Evolutionary conservation across 208 protist genomes (phyloP).

Genomic region (Trichomonas gallinae): DNA sequence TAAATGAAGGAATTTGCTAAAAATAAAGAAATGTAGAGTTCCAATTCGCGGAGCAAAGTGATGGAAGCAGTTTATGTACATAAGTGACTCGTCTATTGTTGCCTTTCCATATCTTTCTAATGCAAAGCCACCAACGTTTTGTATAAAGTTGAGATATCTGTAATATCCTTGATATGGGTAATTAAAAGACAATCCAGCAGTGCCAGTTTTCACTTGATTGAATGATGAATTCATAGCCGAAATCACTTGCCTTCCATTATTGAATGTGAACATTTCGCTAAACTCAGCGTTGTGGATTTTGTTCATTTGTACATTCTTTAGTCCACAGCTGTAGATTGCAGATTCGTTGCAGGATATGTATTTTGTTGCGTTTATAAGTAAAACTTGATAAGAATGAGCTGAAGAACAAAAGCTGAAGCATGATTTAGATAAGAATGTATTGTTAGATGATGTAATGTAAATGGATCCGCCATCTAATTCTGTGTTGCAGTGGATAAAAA

Average conservation of each 20-base stretch:
- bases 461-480: neutral
- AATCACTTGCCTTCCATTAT: neutral
- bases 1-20: neutral
- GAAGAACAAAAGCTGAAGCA: neutral
- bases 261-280: neutral
- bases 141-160: neutral
- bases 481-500: neutral
- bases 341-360: neutral
- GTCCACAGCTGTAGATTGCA: neutral
- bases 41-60: neutral
- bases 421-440: neutral
- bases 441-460: neutral
- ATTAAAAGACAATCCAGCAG: neutral
- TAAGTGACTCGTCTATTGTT: neutral
- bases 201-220: neutral
- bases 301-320: neutral
- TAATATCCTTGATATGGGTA: neutral
- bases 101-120: neutral
- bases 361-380: neutral
- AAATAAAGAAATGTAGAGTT: neutral
- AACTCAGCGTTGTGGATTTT: neutral
- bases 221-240: neutral
- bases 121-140: neutral
- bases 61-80: neutral
- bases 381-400: neutral